A percentile compares a stretch with the other conserved stretches of the same genome.
Evolutionary conservation across 805 yeast genomes (phyloP).

Genomic region (Saccharomycopsis fermentans): DNA sequence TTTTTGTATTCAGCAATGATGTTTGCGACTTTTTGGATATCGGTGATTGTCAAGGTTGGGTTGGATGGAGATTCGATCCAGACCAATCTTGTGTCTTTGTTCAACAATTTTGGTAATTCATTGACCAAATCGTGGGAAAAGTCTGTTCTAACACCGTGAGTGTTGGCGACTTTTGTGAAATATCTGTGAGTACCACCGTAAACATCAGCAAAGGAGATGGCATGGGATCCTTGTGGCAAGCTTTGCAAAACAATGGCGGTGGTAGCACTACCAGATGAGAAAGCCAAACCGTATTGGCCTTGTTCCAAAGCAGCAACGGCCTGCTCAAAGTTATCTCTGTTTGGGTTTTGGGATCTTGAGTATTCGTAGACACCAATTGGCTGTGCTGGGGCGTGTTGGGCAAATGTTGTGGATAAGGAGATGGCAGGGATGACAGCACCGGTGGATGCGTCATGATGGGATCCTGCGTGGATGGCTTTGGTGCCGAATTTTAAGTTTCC

Average conservation of each 20-base stretch:
- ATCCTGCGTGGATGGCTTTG: slow-evolving; percentile 76
- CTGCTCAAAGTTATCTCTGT: slow-evolving; percentile 69
- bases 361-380: slow-evolving; percentile 77
- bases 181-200: slow-evolving; percentile 91
- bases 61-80: slow-evolving; percentile 89
- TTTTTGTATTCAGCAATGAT: slow-evolving; percentile 35
- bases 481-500: slow-evolving; percentile 49
- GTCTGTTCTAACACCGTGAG: slow-evolving; percentile 62
- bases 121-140: slow-evolving; percentile 56
- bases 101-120: slow-evolving; percentile 48
- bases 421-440: slow-evolving; percentile 86
- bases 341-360: slow-evolving; percentile 80
- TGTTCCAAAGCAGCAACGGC: slow-evolving; percentile 74
- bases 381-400: slow-evolving; percentile 64
- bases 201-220: slow-evolving; percentile 73
- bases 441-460: slow-evolving; percentile 56
- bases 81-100: slow-evolving; percentile 58
- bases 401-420: slow-evolving; percentile 76
- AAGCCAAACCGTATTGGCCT: slow-evolving; percentile 67
- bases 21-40: slow-evolving; percentile 51
- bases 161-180: slow-evolving; percentile 73
- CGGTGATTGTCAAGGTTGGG: slow-evolving; percentile 76
- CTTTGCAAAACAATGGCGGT: slow-evolving; percentile 71
- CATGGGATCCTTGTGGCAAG: slow-evolving; percentile 61
- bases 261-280: slow-evolving; percentile 79